Conservation (phyloP, 75 land plant genomes). For the Isoetes taiwanensis region DNA sequence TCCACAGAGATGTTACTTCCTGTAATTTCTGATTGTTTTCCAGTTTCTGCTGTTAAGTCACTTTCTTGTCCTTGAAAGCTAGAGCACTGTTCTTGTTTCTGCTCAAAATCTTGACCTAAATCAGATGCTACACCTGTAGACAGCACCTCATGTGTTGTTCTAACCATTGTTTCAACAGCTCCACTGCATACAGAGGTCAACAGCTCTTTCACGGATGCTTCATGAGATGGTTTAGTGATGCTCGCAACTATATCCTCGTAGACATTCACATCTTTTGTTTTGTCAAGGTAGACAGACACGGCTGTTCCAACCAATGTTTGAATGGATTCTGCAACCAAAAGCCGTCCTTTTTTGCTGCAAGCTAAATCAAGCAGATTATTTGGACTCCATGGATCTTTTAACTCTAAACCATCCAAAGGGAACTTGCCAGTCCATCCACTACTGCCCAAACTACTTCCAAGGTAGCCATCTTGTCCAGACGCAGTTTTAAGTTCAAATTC, state of each 20-base stretch:
- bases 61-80: too few species aligned
- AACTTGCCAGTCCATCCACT: too few species aligned
- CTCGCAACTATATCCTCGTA: constrained; percentile 56
- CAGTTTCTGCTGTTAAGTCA: too few species aligned
- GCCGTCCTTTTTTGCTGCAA: constrained; percentile 23
- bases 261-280: constrained; percentile 57
- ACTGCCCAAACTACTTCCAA: too few species aligned
- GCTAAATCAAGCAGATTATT: constrained; percentile 30
- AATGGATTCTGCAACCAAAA: constrained; percentile 42
- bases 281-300: constrained; percentile 75
- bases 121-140: too few species aligned
- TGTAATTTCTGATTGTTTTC: too few species aligned
- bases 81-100: too few species aligned
- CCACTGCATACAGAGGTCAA: constrained; percentile 59
- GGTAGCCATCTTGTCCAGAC: too few species aligned
- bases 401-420: neutral
- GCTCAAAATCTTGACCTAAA: too few species aligned
- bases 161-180: constrained; percentile 54
- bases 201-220: constrained; percentile 46
- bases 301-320: constrained; percentile 66
- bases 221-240: constrained; percentile 54
- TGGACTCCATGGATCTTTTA: neutral
- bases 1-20: too few species aligned
- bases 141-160: constrained; percentile 60
- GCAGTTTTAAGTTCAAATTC: neutral